Base-by-base conservation (phyloP, 1,284 basidiomycete genomes). In the Gomphus sp. region DNA sequence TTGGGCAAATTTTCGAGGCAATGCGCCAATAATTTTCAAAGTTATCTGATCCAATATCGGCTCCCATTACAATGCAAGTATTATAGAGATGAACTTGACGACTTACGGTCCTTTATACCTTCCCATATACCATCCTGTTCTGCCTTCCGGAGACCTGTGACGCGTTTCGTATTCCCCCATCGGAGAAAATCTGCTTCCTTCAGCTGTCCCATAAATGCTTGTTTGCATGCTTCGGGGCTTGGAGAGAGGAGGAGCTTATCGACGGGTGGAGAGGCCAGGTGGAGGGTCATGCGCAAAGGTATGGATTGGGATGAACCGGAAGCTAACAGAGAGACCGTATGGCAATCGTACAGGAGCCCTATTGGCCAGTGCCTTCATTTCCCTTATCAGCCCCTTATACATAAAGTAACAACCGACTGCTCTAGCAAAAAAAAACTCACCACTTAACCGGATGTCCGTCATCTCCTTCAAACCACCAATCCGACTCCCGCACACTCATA, bases 71-170 rank as follows among this genome's bases (percentile, higher is more conserved):
- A 34, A 43, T 33, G 48, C 43, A 55, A 52, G 41, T 51, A 59
- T 31, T 60, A 58, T 59, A 6, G 28, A 45, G 31, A 43, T 41
- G 44, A 47, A 18, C 16, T 8, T 28, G 25, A 41, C 56, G 10
- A 74, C 89, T 72, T 67, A 93, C 92, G 89, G 68, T 92, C 87
- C 73, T 85, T 85, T 63, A 97, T 88, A 6, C 92, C 93, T 65
- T 96, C 91, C 94, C 94, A 98, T 58, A 96, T 82, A 0, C 87
- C 91, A 69, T 98, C 94, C 69, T 97, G 89, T 69, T 97, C 94
- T 34, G 81, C 83, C 70, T 93, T 90, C 58, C 93, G 75, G 49
- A 98, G 76, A 16, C 89, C 84, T 0, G 93, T 96, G 73, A 97
- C 93, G 36, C 92, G 81, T 69, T 92, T 91, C 18, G 91, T 94